A percentile compares a stretch with the other conserved stretches of the same genome.
Conservation (phyloP, 2,329 filamentous ascomycete genomes). For the Monilinia aucupariae region DNA sequence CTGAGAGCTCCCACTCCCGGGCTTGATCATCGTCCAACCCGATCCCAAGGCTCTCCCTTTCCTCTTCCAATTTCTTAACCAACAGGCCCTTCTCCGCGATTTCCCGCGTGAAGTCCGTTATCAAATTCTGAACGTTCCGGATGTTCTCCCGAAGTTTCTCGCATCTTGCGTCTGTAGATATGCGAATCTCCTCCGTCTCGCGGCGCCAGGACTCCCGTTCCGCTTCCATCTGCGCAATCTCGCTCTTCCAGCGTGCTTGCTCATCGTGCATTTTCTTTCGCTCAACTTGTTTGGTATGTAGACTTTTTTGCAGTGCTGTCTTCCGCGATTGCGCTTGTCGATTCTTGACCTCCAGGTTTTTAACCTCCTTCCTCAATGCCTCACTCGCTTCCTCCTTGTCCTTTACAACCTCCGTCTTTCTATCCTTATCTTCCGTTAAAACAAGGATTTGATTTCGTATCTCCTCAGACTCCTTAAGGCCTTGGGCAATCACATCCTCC, state of each 20-base stretch:
- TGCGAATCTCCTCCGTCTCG: constrained; percentile 47
- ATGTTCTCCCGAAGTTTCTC: constrained; percentile 51
- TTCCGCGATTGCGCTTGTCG: constrained; percentile 73
- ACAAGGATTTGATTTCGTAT: constrained; percentile 60
- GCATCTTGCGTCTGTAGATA: constrained; percentile 48
- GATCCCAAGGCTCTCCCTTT: constrained; percentile 57
- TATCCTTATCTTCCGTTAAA: constrained; percentile 71
- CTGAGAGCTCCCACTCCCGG: constrained; percentile 28
- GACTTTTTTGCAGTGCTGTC: constrained; percentile 66
- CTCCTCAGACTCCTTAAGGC: constrained; percentile 67
- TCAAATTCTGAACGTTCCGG: constrained; percentile 52
- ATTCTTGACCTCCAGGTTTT: constrained; percentile 74
- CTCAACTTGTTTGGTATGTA: constrained; percentile 65
- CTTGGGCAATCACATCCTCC: constrained; percentile 68
- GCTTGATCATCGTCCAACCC: constrained; percentile 52
- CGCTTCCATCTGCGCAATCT: constrained; percentile 53
- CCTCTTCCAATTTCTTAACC: constrained; percentile 68
- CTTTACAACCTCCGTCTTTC: constrained; percentile 69
- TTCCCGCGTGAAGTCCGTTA: constrained; percentile 59
- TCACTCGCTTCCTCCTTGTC: constrained; percentile 89
- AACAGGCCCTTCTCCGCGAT: constrained; percentile 65
- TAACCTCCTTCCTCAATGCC: constrained; percentile 74
- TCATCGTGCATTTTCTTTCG: constrained; percentile 65
- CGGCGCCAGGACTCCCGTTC: constrained; percentile 50
- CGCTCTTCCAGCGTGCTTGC: constrained; percentile 61